Percentiles rank a stretch among this genome's conserved stretches.
Conservation (phyloP, 2,329 filamentous ascomycete species). For the Graphilbum fragrans region DNA sequence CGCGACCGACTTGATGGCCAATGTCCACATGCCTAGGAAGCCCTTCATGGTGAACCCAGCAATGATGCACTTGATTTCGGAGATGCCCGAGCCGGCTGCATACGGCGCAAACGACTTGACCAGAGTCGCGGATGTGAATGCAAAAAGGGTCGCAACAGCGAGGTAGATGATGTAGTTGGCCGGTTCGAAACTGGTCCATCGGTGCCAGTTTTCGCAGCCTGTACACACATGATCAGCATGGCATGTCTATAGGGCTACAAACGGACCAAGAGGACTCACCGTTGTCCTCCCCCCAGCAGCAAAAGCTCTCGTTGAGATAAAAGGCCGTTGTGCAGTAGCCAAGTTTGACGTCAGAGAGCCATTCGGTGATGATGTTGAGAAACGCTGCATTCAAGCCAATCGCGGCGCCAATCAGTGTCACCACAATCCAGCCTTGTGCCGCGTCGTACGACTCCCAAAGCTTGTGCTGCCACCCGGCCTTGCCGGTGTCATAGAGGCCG, state of each 20-base stretch:
- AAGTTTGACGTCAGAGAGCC: constrained; percentile 89
- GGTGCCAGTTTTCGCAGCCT: constrained; percentile 82
- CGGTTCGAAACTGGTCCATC: constrained; percentile 68
- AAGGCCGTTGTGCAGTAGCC: constrained; percentile 94
- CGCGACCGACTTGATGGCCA: constrained; percentile 87
- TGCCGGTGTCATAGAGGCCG: constrained; percentile 56
- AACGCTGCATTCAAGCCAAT: constrained; percentile 91
- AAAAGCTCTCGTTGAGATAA: constrained; percentile 95
- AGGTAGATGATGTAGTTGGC: constrained; percentile 86
- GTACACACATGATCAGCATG: too few relatives aligned
- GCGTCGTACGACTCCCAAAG: constrained; percentile 85
- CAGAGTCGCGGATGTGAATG: constrained; percentile 67
- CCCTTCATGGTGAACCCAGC: constrained; percentile 99
- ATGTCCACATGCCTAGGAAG: constrained; percentile 81
- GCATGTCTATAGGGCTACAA: background rate
- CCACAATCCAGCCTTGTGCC: constrained; percentile 94
- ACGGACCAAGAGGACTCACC: constrained; percentile 31
- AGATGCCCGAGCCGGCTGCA: constrained; percentile 91
- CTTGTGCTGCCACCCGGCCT: constrained; percentile 66
- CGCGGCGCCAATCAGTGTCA: constrained; percentile 82
- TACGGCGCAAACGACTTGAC: constrained; percentile 92
- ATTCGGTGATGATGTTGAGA: constrained; percentile 91
- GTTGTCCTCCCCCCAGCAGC: constrained; percentile 90
- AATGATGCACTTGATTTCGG: constrained; percentile 98
- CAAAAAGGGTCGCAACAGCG: constrained; percentile 71